Base-by-base conservation (phyloP, 2,329 filamentous ascomycete species). In the Capronia americana region DNA sequence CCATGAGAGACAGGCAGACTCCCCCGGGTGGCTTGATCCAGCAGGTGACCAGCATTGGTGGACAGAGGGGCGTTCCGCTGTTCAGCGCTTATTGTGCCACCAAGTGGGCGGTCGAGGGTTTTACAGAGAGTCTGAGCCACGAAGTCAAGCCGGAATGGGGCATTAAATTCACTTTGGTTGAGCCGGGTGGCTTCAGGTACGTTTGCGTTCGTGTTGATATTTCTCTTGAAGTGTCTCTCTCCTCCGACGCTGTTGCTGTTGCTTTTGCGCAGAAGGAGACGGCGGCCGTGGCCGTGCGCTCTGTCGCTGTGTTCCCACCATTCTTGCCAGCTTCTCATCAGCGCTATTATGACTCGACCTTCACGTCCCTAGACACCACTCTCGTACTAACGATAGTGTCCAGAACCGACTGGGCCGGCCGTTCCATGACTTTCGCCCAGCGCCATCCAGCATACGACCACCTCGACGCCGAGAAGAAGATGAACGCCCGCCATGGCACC, bases 1-100 rank as follows among this genome's bases (percentile, higher is more conserved):
- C 72, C 1, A 74, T 77, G 66, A 65, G 74, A 8, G 73, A 75
- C 55, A 60, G 54, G 11, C 56, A 71, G 28, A 70, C 64, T 7
- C 71, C 80, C 58, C 50, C 69, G 68, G 85, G 85, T 2, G 86
- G 85, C 7, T 75, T 85, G 5, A 82, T 88, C 12, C 75, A 86
- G 44, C 84, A 88, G 66, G 74, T 88, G 46, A 85, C 83, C 4
- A 86, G 83, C 2, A 81, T 88, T 71, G 85, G 83, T 3, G 81
- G 81, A 0, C 77, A 74, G 61, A 65, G 74, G 8, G 78, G 74
- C 1, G 77, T 74, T 32, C 76, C 79, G 0, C 76, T 76, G 0
- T 69, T 73, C 34, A 73, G 77, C 0, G 79, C 77, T 57, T 83
- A 83, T 57, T 79, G 81, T 51, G 73, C 73, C 3, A 75, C 74